phyloP scores from a whole-genome alignment of 2,329 filamentous ascomycete genomes.

The Metarhizium rileyi region DNA sequence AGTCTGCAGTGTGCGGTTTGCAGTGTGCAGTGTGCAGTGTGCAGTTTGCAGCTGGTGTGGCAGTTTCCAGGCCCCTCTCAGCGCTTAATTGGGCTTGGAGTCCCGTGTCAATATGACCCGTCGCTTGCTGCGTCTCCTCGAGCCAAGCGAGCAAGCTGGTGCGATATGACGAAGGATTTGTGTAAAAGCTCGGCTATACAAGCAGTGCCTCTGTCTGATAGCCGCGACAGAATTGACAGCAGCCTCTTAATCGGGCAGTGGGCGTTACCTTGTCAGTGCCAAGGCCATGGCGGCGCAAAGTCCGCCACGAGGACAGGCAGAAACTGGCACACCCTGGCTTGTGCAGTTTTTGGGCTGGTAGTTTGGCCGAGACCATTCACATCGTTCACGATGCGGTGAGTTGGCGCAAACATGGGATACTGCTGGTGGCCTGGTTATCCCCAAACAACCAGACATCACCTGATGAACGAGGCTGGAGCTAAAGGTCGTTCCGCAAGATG shows the following conservation, averaged over 20 bases:
- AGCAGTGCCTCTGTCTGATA: not conserved
- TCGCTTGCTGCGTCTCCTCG: not conserved
- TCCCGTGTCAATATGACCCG: not conserved
- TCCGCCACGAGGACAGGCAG: constrained; percentile 6
- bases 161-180: not conserved
- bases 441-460: not conserved
- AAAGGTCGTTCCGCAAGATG: too few species aligned
- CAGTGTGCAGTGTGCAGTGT: too few species aligned
- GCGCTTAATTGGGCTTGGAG: constrained; percentile 1
- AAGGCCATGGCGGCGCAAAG: constrained; percentile 4
- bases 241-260: not conserved
- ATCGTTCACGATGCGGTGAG: constrained; percentile 5
- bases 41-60: too few species aligned
- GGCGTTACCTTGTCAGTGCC: constrained; percentile 5
- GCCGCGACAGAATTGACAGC: not conserved
- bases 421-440: not conserved
- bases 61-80: not conserved
- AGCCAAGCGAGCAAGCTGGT: not conserved
- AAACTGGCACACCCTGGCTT: constrained; percentile 4
- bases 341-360: not conserved
- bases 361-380: constrained; percentile 3
- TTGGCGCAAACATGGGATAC: constrained; percentile 1
- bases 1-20: too few species aligned
- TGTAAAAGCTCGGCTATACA: not conserved
- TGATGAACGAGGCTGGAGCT: not conserved